Base-by-base conservation (phyloP, 768 basidiomycete genomes). In the Tylopilus rubrobrunneus region DNA sequence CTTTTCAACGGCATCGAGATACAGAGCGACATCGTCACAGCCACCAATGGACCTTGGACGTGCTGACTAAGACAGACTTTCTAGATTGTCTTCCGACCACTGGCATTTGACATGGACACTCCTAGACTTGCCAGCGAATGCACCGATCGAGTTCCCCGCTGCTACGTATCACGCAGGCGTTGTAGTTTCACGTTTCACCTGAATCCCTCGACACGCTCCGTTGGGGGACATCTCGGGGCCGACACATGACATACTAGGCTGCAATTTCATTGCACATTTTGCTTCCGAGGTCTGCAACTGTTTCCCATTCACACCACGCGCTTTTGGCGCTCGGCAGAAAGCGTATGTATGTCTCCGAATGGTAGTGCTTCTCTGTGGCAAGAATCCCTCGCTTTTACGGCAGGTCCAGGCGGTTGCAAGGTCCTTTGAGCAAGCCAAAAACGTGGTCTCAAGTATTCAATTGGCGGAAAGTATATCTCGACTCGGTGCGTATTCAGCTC, bases 1-100 rank as follows among this genome's bases (percentile, higher is more conserved):
- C 61, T 50, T 45, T 62, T 64, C 3, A 10, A 19, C 34, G 51
- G 39, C 64, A 66, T 62, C 4, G 28, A 25, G 15, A 17, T 7
- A 17, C n/a, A 34, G 34, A 34, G 14, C 11, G 39, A 8, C 17
- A 19, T 19, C 19, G 29, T 21, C 53, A 56, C 55, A 57, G 55
- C 55, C 55, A 56, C 53, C 25, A 5, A 23, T 5, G 10, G n/a
- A 7, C 10, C 31, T 19, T n/a, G 39, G 39, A 19, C n/a, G n/a
- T 19, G n/a, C 39, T 40, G 11, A 40, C 39, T 3, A 40, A 40
- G n/a, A 40, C 39, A 6, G 29, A 29, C 19, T 19, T 19, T 25
- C 25, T 25, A 5, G 5, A 25, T 25, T 25, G 25, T 25, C 25
- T 25, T 25, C 25, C 5, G 4, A 25, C 25, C 25, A 25, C 25